Evolutionary conservation across 768 basidiomycete species (phyloP).

Genomic region (Hygrocybe coccinea): DNA sequence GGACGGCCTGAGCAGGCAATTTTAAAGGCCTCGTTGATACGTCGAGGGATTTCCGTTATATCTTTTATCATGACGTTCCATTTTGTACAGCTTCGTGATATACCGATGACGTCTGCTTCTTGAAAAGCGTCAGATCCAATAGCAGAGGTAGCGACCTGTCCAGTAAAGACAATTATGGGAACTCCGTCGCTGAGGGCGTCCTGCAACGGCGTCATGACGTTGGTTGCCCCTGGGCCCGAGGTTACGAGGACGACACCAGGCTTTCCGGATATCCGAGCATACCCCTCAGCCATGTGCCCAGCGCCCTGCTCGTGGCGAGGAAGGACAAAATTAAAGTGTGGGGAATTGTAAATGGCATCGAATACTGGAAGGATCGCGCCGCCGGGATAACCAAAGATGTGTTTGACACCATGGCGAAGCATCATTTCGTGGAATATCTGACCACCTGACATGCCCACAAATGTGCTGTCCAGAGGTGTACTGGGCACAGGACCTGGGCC

Average conservation of each 20-base stretch:
- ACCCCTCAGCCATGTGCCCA: slow-evolving; percentile 98
- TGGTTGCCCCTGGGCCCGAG: slow-evolving; percentile 96
- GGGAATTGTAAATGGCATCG: slow-evolving; percentile 96
- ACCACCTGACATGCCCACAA: slow-evolving; percentile 91
- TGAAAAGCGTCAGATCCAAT: slow-evolving; percentile 99
- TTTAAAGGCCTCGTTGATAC: slow-evolving; percentile 99
- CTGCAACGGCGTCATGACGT: slow-evolving; percentile 97
- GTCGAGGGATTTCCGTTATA: slow-evolving; percentile 85
- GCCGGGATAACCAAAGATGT: slow-evolving; percentile 96
- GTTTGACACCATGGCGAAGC: slow-evolving; percentile 92
- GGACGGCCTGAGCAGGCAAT: slow-evolving; percentile 96
- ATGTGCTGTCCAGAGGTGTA: slow-evolving; percentile 67
- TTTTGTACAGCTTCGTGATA: slow-evolving; percentile 95
- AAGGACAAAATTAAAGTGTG: slow-evolving; percentile 91
- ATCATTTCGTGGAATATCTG: slow-evolving; percentile 99
- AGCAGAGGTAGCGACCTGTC: slow-evolving; percentile 98
- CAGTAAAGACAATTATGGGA: slow-evolving; percentile 91
- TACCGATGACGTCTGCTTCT: slow-evolving; percentile 95
- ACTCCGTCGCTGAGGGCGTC: slow-evolving; percentile 93
- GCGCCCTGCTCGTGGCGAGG: slow-evolving; percentile 98
- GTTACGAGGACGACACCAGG: slow-evolving; percentile 98
- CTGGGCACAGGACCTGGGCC: slow-evolving; percentile 41
- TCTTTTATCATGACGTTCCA: slow-evolving; percentile 99
- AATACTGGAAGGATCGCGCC: slow-evolving; percentile 99
- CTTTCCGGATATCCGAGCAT: slow-evolving; percentile 94